phyloP scores from a whole-genome alignment of 2,329 filamentous ascomycete genomes.

The Teratosphaeria pseudoeucalypti region DNA sequence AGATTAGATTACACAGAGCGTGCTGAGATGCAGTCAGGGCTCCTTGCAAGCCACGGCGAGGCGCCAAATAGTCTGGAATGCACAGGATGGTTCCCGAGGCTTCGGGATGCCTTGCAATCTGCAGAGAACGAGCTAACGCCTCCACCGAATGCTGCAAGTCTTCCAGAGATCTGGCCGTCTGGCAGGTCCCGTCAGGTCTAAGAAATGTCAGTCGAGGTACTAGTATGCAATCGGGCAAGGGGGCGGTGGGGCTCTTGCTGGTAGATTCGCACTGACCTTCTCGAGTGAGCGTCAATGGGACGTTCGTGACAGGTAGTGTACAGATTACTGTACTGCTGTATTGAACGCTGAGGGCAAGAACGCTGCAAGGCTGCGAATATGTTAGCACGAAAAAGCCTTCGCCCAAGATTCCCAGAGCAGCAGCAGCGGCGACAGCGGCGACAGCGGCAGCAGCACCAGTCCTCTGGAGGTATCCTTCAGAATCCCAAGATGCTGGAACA shows the following conservation, averaged over 20 bases:
- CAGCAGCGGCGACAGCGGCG: background rate
- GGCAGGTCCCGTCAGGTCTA: constrained; percentile 19
- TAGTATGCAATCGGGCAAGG: constrained; percentile 24
- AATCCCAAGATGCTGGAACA: background rate
- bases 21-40: constrained; percentile 20
- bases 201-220: constrained; percentile 28
- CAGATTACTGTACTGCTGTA: background rate
- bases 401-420: background rate
- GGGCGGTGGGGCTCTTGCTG: constrained; percentile 8
- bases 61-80: constrained; percentile 27
- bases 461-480: background rate
- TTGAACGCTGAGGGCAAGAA: constrained; percentile 9
- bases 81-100: constrained; percentile 22
- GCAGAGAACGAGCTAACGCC: constrained; percentile 47
- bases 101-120: constrained; percentile 22
- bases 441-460: background rate
- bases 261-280: constrained; percentile 2
- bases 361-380: constrained; percentile 10
- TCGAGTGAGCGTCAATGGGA: background rate
- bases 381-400: background rate
- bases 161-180: constrained; percentile 12
- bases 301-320: background rate
- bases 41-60: constrained; percentile 35
- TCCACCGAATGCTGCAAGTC: constrained; percentile 29
- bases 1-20: constrained; percentile 38